Evolutionary conservation across 140 eudicot species (phyloP), one percentile per base, ranked within the genome.

Genomic region (Ambrosia hybrid): DNA sequence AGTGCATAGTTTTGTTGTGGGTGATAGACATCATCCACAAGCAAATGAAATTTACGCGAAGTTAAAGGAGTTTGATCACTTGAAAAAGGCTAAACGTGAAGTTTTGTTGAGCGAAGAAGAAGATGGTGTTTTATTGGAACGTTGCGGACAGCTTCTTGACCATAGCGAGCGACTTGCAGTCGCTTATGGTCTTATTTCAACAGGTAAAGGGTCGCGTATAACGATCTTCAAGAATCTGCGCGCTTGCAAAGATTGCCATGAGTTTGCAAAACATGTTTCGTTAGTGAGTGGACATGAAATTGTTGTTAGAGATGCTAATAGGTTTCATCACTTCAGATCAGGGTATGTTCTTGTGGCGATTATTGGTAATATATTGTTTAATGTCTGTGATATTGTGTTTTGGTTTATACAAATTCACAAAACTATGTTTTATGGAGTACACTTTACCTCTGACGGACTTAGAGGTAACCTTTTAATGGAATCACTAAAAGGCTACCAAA

Each of bases 151-250:
- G 13, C 57, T 68, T 68, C 83, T 79, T 68, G 87, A 79, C n/a
- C 91, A 86, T 57, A 86, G 91, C 14, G 91, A 86, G 76, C 78
- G 78, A 74, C 88, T 86, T 60, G 91, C 91, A 9, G 80, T 86
- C 53, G 88, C 82, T 2, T 86, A 70, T 67, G 91, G 91, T 17
- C 88, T 86, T 39, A 83, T 86, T 21, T 43, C 76, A 9, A 74
- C 71, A 17, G 13, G 52, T 17, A 59, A 70, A 21, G 88, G 88
- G 7, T 60, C 70, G 45, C 82, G 82, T 13, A 72, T 86, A 21
- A 68, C 84, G 0, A 79, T 86, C 14, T 82, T 83, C 8, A 86
- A 86, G 82, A 86, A 86, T 75, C 82, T 86, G 66, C 69, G 91
- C 9, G 80, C 83, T 66, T 86, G 91, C 57, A 80, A 84, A 3